Conservation (phyloP, 2,329 filamentous ascomycete genomes). For the Pezizomycotina sp. region DNA sequence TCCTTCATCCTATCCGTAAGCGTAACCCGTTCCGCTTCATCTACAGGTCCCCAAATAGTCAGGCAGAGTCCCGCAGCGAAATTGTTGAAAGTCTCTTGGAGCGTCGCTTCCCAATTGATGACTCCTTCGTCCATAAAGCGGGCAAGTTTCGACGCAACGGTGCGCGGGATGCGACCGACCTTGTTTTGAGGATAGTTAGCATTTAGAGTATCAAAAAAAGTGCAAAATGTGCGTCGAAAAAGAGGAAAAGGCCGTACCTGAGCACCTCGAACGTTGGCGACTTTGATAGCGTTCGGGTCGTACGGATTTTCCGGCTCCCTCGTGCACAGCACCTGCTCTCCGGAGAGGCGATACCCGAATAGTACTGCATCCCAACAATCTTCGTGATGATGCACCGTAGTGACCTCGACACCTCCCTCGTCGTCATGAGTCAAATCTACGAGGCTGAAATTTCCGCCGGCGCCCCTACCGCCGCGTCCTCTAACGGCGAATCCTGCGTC, state of each 20-base stretch:
- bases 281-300: conserved; percentile 59
- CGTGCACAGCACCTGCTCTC: conserved; percentile 45
- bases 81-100: conserved; percentile 47
- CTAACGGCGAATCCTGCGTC: too few species aligned
- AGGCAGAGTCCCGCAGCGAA: conserved; percentile 60
- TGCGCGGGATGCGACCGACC: conserved; percentile 58
- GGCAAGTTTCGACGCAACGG: conserved; percentile 52
- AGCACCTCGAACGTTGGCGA: conserved; percentile 55
- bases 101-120: conserved; percentile 49
- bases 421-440: too few species aligned
- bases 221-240: too few species aligned
- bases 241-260: too few species aligned
- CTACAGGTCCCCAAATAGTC: conserved; percentile 50
- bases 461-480: too few species aligned
- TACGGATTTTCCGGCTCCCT: conserved; percentile 53
- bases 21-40: conserved; percentile 36
- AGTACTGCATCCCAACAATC: conserved; percentile 47
- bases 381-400: conserved; percentile 28
- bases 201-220: too few species aligned
- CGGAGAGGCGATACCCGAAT: conserved; percentile 45
- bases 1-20: conserved; percentile 40
- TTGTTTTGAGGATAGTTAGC: too few species aligned
- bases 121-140: conserved; percentile 49
- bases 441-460: too few species aligned
- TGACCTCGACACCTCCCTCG: too few species aligned